Evolutionary conservation across 2,329 filamentous ascomycete species (phyloP).

Genomic region (Coleophoma eucalyptorum): DNA sequence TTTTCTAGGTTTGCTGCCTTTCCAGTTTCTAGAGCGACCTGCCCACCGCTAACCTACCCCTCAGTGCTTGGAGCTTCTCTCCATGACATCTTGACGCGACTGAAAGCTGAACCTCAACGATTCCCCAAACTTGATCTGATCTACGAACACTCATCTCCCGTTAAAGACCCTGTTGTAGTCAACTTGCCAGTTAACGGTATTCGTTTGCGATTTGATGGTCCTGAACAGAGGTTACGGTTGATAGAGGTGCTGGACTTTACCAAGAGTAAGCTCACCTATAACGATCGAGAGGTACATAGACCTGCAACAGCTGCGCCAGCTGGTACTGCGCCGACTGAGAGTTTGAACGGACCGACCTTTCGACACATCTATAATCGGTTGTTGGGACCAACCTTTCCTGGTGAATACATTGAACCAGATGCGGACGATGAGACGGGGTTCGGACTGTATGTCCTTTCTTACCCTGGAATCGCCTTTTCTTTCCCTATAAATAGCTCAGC

Average conservation of each 20-base stretch:
- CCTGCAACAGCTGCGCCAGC: constrained; percentile 35
- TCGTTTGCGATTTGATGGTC: constrained; percentile 87
- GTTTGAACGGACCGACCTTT: constrained; percentile 66
- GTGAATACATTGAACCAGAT: constrained; percentile 76
- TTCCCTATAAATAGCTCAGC: constrained; percentile 73
- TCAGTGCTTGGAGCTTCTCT: constrained; percentile 85
- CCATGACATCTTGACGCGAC: constrained; percentile 80
- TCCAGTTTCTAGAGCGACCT: constrained; percentile 23
- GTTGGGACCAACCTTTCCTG: constrained; percentile 90
- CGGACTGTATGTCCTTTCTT: constrained; percentile 87
- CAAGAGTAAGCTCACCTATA: constrained; percentile 80
- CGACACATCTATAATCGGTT: constrained; percentile 87
- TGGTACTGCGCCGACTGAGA: constrained; percentile 22
- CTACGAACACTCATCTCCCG: constrained; percentile 72
- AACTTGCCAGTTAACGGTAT: constrained; percentile 81
- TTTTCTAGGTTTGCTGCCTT: constrained; percentile 32
- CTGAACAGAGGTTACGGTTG: constrained; percentile 84
- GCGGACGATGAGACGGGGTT: constrained; percentile 45
- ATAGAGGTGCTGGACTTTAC: constrained; percentile 91
- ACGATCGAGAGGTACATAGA: constrained; percentile 74
- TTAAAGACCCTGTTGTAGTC: constrained; percentile 71
- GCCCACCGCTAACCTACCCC: constrained; percentile 8
- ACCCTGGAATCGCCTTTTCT: constrained; percentile 89
- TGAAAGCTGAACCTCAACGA: constrained; percentile 80
- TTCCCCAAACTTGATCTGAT: constrained; percentile 82